Base-by-base conservation (phyloP, 2,329 filamentous ascomycete species). In the Ophiocordyceps camponoti-floridani region DNA sequence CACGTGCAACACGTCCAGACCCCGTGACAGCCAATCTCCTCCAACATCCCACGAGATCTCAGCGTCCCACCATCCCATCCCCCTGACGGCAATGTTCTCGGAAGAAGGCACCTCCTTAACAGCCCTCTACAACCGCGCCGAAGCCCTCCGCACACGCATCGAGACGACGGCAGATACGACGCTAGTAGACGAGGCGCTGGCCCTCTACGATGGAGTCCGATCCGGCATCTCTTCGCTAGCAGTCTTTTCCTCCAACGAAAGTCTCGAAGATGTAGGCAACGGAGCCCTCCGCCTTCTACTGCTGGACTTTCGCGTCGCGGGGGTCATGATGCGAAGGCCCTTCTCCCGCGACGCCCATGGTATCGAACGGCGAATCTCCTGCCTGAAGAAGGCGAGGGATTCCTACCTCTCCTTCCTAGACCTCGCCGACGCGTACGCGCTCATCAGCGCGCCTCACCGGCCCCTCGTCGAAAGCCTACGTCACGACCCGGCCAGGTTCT, bases 381-480 rank as follows among this genome's bases (percentile, higher is more conserved):
- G n/a, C n/a, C 69, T 96, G 19, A 63, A 72, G 43, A 65, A 68
- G 46, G 79, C 85, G 2, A 70, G 84, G 48, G 69, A 72, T 31
- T 72, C 77, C 48, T 93, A 91, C 61, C 87, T 94, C 59, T 70
- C 67, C 42, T 96, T 86, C 55, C 67, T 98, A 30, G 75, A 77
- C 52, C 70, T 81, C 16, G 66, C 89, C 41, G 86, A 94, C 59
- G 73, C 73, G 45, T 96, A 96, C 62, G 76, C 76, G 18, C 68
- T 95, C 45, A 69, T 95, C 5, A 66, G 69, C 1, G 61, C 68
- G 3, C 60, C 69, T 9, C 77, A 94, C 57, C 73, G 72, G 47
- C 79, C 77, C 55, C 67, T 88, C 23, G 77, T 86, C 49, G 79
- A 82, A 56, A 64, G 70, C 45, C 94, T 91, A 62, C 70, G 71